Evolutionary conservation across 306 rosid genomes (phyloP), one percentile per base, ranked within the genome.

Genomic region (Quercus wislizeni): DNA sequence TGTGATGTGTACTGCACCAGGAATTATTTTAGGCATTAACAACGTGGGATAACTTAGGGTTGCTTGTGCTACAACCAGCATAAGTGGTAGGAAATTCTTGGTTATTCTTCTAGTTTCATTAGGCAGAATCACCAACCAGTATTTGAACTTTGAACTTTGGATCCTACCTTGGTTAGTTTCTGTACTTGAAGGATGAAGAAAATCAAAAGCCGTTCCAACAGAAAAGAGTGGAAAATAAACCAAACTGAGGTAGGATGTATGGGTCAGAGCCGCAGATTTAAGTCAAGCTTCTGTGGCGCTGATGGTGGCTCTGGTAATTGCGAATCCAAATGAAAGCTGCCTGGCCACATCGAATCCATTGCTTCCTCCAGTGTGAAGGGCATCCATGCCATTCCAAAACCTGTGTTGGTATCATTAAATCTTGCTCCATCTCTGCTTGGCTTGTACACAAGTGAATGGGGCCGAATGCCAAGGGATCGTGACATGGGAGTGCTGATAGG

Each of bases 371-470:
- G 57, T 69, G 59, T 74, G 76, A 86, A 86, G 18, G 96, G 87
- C 31, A 88, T 51, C 80, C 86, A 81, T 20, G 82, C 85, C 87
- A 80, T 83, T 79, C 86, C 82, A 67, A 77, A 49, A 58, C 90
- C 88, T 83, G 85, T 83, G 70, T 80, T 69, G 76, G 85, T 75
- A 51, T 94, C 92, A 78, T 84, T 86, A 80, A 91, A 84, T 84
- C 89, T 90, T 1, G 94, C 89, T 8, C 64, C 89, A 55, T 86
- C 87, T 78, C 92, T 89, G 81, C 84, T 78, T 71, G 91, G 86
- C 86, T 89, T 93, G 80, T 91, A 91, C 72, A 89, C 85, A 11
- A 91, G 88, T 69, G 99, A 83, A 82, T 96, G 99, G 6, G 99
- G 90, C 71, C 77, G 90, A n/a, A 93, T 92, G 1, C 93, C 90